These are phyloP conservation scores for Lepidopterella palustris DNA, from an alignment of 495 filamentous ascomycete species.

Conservation along the genomic window DNA sequence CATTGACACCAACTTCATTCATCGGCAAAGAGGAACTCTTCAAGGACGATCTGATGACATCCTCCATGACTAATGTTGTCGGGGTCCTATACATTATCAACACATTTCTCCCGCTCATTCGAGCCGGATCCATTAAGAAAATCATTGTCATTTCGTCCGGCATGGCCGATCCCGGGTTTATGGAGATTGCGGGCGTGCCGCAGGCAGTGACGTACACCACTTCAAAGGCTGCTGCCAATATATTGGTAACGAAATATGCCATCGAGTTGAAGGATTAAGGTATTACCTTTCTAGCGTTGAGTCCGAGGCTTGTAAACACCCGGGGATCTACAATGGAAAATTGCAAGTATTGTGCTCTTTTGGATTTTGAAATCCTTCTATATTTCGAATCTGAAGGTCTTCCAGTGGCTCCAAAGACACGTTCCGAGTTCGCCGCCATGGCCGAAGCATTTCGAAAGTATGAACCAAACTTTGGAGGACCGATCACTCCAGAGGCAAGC, in stretches of 20 bases:
- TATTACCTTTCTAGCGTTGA: constrained; percentile 22
- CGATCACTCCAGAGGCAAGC: constrained; percentile 22
- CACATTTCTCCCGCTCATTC: constrained; percentile 30
- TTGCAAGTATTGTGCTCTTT: background rate
- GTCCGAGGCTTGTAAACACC: constrained; percentile 25
- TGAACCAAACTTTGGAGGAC: constrained; percentile 25
- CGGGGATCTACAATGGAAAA: background rate
- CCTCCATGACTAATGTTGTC: constrained; percentile 24
- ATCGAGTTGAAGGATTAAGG: constrained; percentile 17
- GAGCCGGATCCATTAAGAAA: constrained; percentile 20
- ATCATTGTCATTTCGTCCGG: constrained; percentile 26
- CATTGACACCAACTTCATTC: constrained; percentile 8
- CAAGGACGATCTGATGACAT: constrained; percentile 17
- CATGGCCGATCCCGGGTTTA: constrained; percentile 23
- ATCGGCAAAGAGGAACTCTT: constrained; percentile 9
- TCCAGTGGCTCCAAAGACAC: background rate
- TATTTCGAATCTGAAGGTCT: too few species aligned
- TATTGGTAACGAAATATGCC: constrained; percentile 27
- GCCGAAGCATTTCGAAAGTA: constrained; percentile 15
- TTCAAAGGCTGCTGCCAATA: constrained; percentile 28
- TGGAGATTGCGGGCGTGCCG: constrained; percentile 12
- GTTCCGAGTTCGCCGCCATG: background rate
- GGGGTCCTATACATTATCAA: constrained; percentile 27
- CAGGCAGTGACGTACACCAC: constrained; percentile 20
- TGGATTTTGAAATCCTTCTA: background rate